Evolutionary conservation across 2,329 filamentous ascomycete species (phyloP), one percentile per base, ranked within the genome.

Genomic region (Clonostachys sp.): DNA sequence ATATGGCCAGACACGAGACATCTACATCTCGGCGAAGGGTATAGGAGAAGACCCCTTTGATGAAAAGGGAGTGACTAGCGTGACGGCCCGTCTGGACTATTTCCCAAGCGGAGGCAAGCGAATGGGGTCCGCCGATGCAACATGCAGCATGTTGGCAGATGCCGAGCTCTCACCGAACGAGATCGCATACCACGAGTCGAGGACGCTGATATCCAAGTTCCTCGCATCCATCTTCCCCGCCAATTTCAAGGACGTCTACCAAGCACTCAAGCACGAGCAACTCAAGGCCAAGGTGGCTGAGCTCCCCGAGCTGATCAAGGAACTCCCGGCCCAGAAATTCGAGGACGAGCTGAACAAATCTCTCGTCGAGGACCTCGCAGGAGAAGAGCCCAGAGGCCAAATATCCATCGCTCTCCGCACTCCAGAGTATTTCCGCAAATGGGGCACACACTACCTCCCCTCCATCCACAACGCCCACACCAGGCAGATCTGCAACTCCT

Each of bases 1-100:
- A 50, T 84, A 78, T 47, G 80, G 78, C n/a, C 81, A 84, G 49
- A 74, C 78, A 1, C 71, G 80, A 4, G 78, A 83, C 48, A 62
- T 84, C 20, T 75, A 74, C 51, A 60, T 84, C 7, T 54, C 55
- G 5, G 63, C 64, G 49, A 6, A 35, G 24, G 24, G 12, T 9
- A 35, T 12, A 17, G 13, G 12, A 17, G 16, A 24, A 5, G 12
- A 51, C 1, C 36, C 14, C 36, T 18, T 39, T 12, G 14, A n/a
- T 18, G 36, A 39, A 18, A 38, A 47, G 7, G 42, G 51, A 4
- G 44, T 56, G 5, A 55, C 58, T 5, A 46, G 54, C 3, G 52
- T 80, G 9, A 55, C 54, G 6, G 67, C 60, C 1, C 55, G 52
- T 1, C 60, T 77, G 7, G 55, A 53, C 2, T 75, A 69, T 45